Percentiles rank a stretch among this genome's conserved stretches.
phyloP scores from a whole-genome alignment of 2,329 filamentous ascomycete genomes.

The Sporothrix globosa region DNA sequence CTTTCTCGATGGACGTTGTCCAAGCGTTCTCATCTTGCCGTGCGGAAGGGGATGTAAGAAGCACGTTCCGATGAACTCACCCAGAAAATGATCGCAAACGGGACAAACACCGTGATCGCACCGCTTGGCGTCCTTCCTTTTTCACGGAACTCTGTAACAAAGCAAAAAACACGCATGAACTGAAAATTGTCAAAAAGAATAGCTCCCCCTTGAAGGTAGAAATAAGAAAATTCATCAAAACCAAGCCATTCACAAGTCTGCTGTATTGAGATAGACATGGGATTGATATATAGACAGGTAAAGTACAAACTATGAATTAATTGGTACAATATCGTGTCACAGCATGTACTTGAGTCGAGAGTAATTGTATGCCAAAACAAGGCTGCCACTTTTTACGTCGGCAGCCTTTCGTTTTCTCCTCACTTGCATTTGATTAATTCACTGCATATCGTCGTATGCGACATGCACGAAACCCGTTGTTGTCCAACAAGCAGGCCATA shows the following conservation, averaged over 20 bases:
- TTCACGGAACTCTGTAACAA: background rate
- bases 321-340: background rate
- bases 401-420: background rate
- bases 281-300: background rate
- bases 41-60: background rate
- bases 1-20: background rate
- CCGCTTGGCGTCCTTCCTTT: background rate
- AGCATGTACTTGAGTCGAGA: background rate
- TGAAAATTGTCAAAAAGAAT: background rate
- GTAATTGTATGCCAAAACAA: background rate
- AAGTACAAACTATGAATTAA: background rate
- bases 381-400: background rate
- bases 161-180: background rate
- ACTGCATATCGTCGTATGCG: background rate
- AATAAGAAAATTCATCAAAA: too few species aligned
- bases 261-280: too few species aligned
- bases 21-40: background rate
- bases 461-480: background rate
- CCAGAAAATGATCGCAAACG: background rate
- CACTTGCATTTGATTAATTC: background rate
- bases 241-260: background rate
- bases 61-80: background rate
- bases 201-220: too few species aligned
- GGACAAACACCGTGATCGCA: background rate
- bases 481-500: conserved; percentile 8